phyloP scores from a whole-genome alignment of 1,284 basidiomycete genomes.

The Serendipita sp. region DNA sequence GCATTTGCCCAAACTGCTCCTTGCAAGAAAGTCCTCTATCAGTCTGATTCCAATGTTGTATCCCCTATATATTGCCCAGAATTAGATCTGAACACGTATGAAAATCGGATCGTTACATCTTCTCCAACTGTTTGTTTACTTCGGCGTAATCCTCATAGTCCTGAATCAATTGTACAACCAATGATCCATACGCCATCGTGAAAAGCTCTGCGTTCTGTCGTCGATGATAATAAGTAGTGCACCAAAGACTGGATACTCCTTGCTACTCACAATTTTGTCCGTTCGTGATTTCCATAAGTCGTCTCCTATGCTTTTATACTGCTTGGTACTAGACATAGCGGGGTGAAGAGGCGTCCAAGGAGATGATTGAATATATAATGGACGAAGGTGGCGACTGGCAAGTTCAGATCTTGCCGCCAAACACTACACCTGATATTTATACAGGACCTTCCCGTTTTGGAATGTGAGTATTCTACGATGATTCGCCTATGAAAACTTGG shows the following conservation, averaged over 20 bases:
- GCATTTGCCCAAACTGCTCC: slow-evolving; percentile 75
- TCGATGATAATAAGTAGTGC: background rate
- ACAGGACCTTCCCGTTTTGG: too few relatives aligned
- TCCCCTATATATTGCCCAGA: slow-evolving; percentile 60
- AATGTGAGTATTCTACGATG: too few relatives aligned
- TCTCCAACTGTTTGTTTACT: slow-evolving; percentile 49
- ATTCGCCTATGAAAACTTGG: too few relatives aligned
- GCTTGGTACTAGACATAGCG: slow-evolving; percentile 29
- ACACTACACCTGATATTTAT: too few relatives aligned
- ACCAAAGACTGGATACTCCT: background rate
- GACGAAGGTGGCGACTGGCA: too few relatives aligned
- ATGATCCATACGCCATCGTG: slow-evolving; percentile 89
- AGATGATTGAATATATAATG: background rate
- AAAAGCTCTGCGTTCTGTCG: slow-evolving; percentile 90
- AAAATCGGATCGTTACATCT: slow-evolving; percentile 32
- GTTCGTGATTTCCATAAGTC: slow-evolving; percentile 83
- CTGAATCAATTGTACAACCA: slow-evolving; percentile 96
- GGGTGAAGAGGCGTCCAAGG: background rate
- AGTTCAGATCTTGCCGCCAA: too few relatives aligned
- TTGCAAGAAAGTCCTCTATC: slow-evolving; percentile 95
- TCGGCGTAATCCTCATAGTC: slow-evolving; percentile 97
- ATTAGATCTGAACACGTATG: background rate
- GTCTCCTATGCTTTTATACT: slow-evolving; percentile 72
- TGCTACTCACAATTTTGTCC: slow-evolving; percentile 68
- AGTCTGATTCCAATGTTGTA: slow-evolving; percentile 95